Evolutionary conservation across 768 basidiomycete genomes (phyloP).

Genomic region (Podaxis mareebaensis): DNA sequence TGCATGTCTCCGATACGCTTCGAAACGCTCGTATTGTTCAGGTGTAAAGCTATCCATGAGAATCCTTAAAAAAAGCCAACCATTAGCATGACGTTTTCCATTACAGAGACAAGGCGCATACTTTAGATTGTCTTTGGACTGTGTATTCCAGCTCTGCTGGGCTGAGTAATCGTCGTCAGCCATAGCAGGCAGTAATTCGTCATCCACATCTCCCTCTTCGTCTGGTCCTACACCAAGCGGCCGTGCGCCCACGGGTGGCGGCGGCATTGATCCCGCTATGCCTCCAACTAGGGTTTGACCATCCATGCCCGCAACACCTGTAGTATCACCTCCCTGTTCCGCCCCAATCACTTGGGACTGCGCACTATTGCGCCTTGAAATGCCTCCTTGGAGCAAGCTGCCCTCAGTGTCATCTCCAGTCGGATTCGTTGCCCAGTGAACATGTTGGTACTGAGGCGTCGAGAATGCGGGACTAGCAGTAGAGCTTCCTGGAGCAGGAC

Average conservation of each 20-base stretch:
- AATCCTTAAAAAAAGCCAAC: slow-evolving; percentile 47
- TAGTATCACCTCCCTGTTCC: not conserved
- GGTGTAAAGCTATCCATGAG: slow-evolving; percentile 87
- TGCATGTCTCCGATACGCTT: slow-evolving; percentile 83
- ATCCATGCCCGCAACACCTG: not conserved
- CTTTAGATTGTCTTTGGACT: slow-evolving; percentile 88
- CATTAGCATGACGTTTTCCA: not conserved
- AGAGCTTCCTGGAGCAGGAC: slow-evolving; percentile 20
- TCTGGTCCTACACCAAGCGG: slow-evolving; percentile 26
- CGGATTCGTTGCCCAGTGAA: slow-evolving; percentile 6
- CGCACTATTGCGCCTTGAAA: slow-evolving; percentile 12
- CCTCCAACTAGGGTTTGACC: slow-evolving; percentile 4
- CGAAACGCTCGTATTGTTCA: slow-evolving; percentile 85
- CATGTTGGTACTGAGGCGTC: slow-evolving; percentile 16
- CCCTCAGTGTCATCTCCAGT: slow-evolving; percentile 10
- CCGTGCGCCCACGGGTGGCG: slow-evolving; percentile 20
- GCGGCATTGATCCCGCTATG: slow-evolving; percentile 16
- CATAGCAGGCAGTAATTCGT: slow-evolving; percentile 81
- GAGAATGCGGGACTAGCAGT: slow-evolving; percentile 15
- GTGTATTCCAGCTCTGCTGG: slow-evolving; percentile 80
- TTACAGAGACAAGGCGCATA: slow-evolving; percentile 26
- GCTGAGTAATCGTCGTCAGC: slow-evolving; percentile 89
- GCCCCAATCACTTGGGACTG: slow-evolving; percentile 7
- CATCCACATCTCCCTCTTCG: slow-evolving; percentile 73
- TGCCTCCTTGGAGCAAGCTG: slow-evolving; percentile 12